These are phyloP conservation scores for Helotiales sp. DNA, from an alignment of 2,329 filamentous ascomycete species.

Conservation along the genomic window DNA sequence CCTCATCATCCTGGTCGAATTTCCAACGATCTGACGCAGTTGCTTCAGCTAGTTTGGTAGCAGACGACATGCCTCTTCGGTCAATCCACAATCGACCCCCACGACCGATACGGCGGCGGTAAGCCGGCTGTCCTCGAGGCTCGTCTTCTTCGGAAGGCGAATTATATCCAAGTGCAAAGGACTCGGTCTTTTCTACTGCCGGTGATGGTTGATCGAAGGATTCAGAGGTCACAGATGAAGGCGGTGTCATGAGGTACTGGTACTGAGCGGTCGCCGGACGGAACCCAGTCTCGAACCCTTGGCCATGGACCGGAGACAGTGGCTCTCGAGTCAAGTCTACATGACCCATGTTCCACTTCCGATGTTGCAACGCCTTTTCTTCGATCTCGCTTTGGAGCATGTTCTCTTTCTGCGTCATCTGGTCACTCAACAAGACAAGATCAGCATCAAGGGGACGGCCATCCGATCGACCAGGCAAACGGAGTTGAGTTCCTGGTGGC, in stretches of 20 bases:
- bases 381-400: slow-evolving; percentile 81
- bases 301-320: slow-evolving; percentile 74
- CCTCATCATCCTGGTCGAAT: slow-evolving; percentile 82
- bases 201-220: slow-evolving; percentile 37
- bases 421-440: slow-evolving; percentile 73
- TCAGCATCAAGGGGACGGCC: slow-evolving; percentile 75
- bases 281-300: slow-evolving; percentile 62
- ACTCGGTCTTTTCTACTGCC: slow-evolving; percentile 28
- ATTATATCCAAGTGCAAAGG: slow-evolving; percentile 25
- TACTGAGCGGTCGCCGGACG: slow-evolving; percentile 68
- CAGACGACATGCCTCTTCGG: slow-evolving; percentile 66
- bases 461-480: slow-evolving; percentile 69
- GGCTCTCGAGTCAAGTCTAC: slow-evolving; percentile 86
- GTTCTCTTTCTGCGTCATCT: slow-evolving; percentile 78
- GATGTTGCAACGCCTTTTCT: slow-evolving; percentile 82
- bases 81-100: slow-evolving; percentile 87
- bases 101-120: slow-evolving; percentile 81
- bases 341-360: slow-evolving; percentile 87
- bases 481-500: slow-evolving; percentile 63
- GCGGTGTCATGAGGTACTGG: slow-evolving; percentile 68
- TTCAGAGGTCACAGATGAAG: slow-evolving; percentile 44
- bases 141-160: slow-evolving; percentile 35
- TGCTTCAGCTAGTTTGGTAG: slow-evolving; percentile 45
- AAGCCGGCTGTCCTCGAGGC: slow-evolving; percentile 54
- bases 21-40: slow-evolving; percentile 71